phyloP scores from a whole-genome alignment of 2,329 filamentous ascomycete genomes.

The Aspergillus carbonarius region DNA sequence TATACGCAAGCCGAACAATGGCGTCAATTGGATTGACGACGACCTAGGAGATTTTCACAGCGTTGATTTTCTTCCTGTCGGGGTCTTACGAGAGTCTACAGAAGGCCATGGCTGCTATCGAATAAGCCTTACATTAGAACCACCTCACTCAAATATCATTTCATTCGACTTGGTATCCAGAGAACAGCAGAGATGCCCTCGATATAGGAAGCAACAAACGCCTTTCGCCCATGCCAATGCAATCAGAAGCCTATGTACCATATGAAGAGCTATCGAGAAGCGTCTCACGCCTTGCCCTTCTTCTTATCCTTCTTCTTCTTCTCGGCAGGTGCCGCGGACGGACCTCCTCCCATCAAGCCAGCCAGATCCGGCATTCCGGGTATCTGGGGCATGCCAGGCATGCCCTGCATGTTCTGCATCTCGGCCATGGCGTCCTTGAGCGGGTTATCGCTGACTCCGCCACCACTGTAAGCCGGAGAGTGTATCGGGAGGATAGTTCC shows the following conservation, averaged over 20 bases:
- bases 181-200: slow-evolving; percentile 17
- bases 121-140: background rate
- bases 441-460: slow-evolving; percentile 90
- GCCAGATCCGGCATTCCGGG: slow-evolving; percentile 54
- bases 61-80: too few relatives aligned
- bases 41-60: too few relatives aligned
- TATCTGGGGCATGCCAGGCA: slow-evolving; percentile 44
- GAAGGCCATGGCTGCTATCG: background rate
- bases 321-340: slow-evolving; percentile 26
- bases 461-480: slow-evolving; percentile 85
- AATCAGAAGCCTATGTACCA: slow-evolving; percentile 26
- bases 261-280: slow-evolving; percentile 16
- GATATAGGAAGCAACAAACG: slow-evolving; percentile 28
- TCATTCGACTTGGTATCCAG: slow-evolving; percentile 21
- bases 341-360: slow-evolving; percentile 50
- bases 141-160: background rate
- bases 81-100: too few relatives aligned
- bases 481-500: slow-evolving; percentile 79
- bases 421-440: slow-evolving; percentile 97
- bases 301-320: slow-evolving; percentile 52
- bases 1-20: slow-evolving; percentile 1
- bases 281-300: slow-evolving; percentile 44
- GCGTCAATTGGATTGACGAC: background rate
- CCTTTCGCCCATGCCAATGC: slow-evolving; percentile 41
- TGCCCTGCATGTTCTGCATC: slow-evolving; percentile 61